Evolutionary conservation across 202 grass and related monocot species (phyloP).

Genomic region (Dendrocalamus latiflorus): DNA sequence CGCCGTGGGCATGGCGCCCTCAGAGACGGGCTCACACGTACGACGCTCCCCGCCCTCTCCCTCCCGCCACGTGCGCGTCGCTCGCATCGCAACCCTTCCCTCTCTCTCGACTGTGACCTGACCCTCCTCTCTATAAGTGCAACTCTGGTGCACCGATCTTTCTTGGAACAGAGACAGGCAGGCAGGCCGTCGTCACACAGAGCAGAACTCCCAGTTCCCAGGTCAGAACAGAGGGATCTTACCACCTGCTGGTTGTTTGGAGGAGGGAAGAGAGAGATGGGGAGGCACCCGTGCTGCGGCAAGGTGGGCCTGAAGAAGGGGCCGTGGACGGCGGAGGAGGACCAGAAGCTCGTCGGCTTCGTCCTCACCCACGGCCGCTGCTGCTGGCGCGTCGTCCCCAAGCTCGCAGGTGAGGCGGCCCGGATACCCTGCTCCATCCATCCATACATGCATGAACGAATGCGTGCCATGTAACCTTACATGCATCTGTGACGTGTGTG

Average conservation of each 20-base stretch:
- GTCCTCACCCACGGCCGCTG: slow-evolving; percentile 70
- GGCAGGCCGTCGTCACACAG: not conserved
- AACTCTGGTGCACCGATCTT: not conserved
- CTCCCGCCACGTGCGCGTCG: slow-evolving; percentile 26
- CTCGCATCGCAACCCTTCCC: not conserved
- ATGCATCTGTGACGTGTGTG: not conserved
- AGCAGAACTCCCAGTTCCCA: not conserved
- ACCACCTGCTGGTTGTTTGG: not conserved
- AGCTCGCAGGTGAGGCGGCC: slow-evolving; percentile 36
- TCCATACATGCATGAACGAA: too few species aligned
- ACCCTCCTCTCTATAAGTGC: slow-evolving; percentile 30
- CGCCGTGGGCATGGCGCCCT: slow-evolving; percentile 21
- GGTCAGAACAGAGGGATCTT: not conserved
- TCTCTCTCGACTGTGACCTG: not conserved
- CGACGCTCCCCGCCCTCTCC: not conserved
- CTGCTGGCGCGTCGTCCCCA: slow-evolving; percentile 87
- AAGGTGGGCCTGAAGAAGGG: slow-evolving; percentile 79
- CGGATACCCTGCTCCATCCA: not conserved
- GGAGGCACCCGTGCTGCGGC: slow-evolving; percentile 80
- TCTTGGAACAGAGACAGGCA: slow-evolving; percentile 41
- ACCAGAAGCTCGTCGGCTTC: slow-evolving; percentile 71
- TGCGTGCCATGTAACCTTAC: too few species aligned
- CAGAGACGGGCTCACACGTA: slow-evolving; percentile 47
- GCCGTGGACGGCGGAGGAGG: slow-evolving; percentile 75
- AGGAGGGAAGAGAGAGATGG: slow-evolving; percentile 28